phyloP scores from a whole-genome alignment of 805 yeast species.

The Yueomyces sp. region DNA sequence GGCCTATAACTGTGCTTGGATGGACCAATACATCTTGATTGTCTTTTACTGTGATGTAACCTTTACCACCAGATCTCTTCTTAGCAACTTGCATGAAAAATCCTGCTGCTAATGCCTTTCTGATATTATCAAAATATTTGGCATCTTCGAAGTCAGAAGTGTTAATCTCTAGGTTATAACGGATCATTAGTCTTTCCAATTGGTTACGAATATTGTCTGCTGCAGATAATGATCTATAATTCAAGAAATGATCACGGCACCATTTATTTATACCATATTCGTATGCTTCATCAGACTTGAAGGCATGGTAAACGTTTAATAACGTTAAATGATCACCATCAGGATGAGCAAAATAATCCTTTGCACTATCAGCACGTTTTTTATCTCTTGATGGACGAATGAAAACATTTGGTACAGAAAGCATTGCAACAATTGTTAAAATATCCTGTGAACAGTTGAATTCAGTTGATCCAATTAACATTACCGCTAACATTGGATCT shows the following conservation, averaged over 20 bases:
- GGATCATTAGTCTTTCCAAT: slow-evolving; percentile 69
- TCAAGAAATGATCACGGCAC: slow-evolving; percentile 85
- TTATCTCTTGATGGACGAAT: slow-evolving; percentile 83
- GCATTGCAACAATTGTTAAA: slow-evolving; percentile 74
- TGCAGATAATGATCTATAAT: slow-evolving; percentile 67
- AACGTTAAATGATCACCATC: slow-evolving; percentile 92
- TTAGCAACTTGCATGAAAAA: slow-evolving; percentile 98
- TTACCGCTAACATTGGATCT: slow-evolving; percentile 90
- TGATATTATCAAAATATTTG: slow-evolving; percentile 62
- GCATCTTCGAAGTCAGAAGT: slow-evolving; percentile 55
- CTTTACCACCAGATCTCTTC: slow-evolving; percentile 66
- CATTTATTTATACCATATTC: slow-evolving; percentile 58
- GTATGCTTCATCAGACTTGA: slow-evolving; percentile 59
- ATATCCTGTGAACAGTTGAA: slow-evolving; percentile 83
- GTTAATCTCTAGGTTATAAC: slow-evolving; percentile 58
- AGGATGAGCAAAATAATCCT: slow-evolving; percentile 76
- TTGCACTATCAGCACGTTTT: slow-evolving; percentile 84
- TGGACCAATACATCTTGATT: slow-evolving; percentile 92
- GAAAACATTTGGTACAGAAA: slow-evolving; percentile 89
- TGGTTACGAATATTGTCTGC: slow-evolving; percentile 85
- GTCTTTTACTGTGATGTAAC: slow-evolving; percentile 86
- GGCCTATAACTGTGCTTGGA: slow-evolving; percentile 84
- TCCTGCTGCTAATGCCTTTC: slow-evolving; percentile 82
- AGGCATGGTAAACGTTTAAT: slow-evolving; percentile 78
- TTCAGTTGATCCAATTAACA: slow-evolving; percentile 79